A percentile compares a stretch with the other conserved stretches of the same genome.
phyloP scores from a whole-genome alignment of 768 basidiomycete genomes.

The Termitomyces sp. region DNA sequence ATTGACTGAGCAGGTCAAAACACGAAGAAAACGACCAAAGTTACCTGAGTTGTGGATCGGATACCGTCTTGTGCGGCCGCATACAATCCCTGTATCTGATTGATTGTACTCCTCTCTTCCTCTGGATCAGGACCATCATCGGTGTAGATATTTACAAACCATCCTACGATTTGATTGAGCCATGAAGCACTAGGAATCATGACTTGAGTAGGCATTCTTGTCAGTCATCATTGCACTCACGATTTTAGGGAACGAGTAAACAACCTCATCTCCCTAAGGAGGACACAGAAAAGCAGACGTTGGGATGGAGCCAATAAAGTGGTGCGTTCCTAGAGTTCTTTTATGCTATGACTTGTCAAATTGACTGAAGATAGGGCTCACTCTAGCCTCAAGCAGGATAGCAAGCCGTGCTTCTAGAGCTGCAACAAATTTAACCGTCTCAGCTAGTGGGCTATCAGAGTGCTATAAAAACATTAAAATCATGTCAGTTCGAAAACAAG shows the following conservation, averaged over 20 bases:
- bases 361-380: conserved; percentile 21
- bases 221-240: conserved; percentile 31
- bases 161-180: conserved; percentile 39
- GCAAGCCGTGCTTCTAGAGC: conserved; percentile 56
- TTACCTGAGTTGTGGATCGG: conserved; percentile 42
- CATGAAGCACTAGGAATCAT: conserved; percentile 36
- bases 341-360: not conserved
- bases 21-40: conserved; percentile 8
- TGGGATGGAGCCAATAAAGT: conserved; percentile 51
- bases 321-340: conserved; percentile 46
- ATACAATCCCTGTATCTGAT: conserved; percentile 49
- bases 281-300: conserved; percentile 52
- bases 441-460: conserved; percentile 25
- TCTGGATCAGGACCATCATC: conserved; percentile 35
- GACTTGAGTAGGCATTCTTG: not conserved
- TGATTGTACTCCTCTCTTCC: conserved; percentile 38
- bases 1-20: conserved; percentile 13
- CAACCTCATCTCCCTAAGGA: conserved; percentile 64
- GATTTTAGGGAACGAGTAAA: conserved; percentile 60
- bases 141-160: conserved; percentile 37
- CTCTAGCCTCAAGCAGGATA: conserved; percentile 56
- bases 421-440: conserved; percentile 43
- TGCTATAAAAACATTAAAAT: conserved; percentile 8
- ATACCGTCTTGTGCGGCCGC: conserved; percentile 44
- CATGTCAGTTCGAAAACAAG: not conserved